A percentile compares a stretch with the other conserved stretches of the same genome.
phyloP scores from a whole-genome alignment of 805 yeast species.

The Starmerella sp. region DNA sequence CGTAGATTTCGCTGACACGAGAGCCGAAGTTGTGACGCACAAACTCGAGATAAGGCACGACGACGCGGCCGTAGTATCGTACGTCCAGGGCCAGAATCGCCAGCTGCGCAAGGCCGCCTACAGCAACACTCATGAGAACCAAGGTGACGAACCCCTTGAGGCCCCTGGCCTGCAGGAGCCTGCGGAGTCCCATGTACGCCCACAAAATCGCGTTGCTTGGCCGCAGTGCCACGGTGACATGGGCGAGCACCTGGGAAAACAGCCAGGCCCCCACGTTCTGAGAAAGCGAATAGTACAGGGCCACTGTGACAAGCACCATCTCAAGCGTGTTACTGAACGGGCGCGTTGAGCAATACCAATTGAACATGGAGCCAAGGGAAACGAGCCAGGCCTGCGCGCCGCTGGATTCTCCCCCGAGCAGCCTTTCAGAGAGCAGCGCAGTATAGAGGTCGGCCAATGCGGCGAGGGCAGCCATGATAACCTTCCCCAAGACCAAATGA shows the following conservation, averaged over 20 bases:
- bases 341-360: conserved; percentile 70
- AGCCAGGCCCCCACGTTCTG: background rate
- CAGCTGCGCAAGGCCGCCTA: conserved; percentile 6
- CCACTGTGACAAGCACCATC: conserved; percentile 53
- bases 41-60: conserved; percentile 14
- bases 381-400: conserved; percentile 29
- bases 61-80: background rate
- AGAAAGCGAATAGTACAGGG: conserved; percentile 68
- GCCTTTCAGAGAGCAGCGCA: conserved; percentile 37
- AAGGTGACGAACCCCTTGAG: conserved; percentile 15
- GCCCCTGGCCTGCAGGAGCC: background rate
- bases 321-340: conserved; percentile 82
- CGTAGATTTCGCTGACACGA: conserved; percentile 39
- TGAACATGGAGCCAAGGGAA: conserved; percentile 59
- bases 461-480: conserved; percentile 58
- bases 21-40: conserved; percentile 13
- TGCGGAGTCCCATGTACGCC: conserved; percentile 45
- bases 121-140: background rate
- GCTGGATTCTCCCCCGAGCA: background rate
- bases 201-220: conserved; percentile 80
- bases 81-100: conserved; percentile 6
- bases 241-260: conserved; percentile 42
- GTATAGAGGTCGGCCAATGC: conserved; percentile 58
- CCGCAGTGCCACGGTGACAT: conserved; percentile 56
- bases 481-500: conserved; percentile 41